Conservation (phyloP, 2,329 filamentous ascomycete genomes). For the Aureobasidium melanogenum region DNA sequence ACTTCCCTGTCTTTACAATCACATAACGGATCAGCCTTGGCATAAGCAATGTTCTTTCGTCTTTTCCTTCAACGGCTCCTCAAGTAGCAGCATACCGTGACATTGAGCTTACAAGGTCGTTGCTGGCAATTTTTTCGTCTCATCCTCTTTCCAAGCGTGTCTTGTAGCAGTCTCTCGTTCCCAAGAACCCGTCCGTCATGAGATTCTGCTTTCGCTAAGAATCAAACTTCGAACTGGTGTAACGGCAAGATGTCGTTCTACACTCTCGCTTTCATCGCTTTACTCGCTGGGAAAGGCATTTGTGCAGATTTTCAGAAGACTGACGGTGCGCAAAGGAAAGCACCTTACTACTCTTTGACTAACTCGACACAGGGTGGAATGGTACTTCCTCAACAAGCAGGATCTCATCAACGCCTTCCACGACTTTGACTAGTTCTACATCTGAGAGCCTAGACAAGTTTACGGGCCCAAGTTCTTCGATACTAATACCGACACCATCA, state of each 20-base stretch:
- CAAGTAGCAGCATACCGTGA: constrained; percentile 3
- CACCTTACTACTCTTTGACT: not conserved
- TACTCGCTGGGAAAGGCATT: not conserved
- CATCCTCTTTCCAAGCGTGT: not conserved
- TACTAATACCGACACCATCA: not conserved
- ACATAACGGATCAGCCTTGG: constrained; percentile 6
- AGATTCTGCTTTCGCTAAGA: not conserved
- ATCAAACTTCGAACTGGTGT: not conserved
- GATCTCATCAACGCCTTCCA: not conserved
- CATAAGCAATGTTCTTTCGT: not conserved
- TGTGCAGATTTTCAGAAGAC: not conserved
- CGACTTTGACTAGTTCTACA: not conserved
- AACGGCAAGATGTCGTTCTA: not conserved
- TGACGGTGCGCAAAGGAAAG: not conserved
- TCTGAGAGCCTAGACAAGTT: not conserved
- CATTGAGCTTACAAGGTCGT: not conserved
- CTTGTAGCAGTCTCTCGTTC: constrained; percentile 4
- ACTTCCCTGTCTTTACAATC: constrained; percentile 1
- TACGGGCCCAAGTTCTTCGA: not conserved
- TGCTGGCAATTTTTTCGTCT: not conserved
- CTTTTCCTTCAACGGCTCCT: not conserved
- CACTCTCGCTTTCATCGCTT: not conserved
- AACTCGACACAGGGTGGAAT: not conserved
- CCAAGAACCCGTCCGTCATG: not conserved
- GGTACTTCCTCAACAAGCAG: not conserved